These are phyloP conservation scores for Thermomucor indicae-seudaticae DNA, from an alignment of 371 early-diverging fungal genomes.

Conservation along the genomic window DNA sequence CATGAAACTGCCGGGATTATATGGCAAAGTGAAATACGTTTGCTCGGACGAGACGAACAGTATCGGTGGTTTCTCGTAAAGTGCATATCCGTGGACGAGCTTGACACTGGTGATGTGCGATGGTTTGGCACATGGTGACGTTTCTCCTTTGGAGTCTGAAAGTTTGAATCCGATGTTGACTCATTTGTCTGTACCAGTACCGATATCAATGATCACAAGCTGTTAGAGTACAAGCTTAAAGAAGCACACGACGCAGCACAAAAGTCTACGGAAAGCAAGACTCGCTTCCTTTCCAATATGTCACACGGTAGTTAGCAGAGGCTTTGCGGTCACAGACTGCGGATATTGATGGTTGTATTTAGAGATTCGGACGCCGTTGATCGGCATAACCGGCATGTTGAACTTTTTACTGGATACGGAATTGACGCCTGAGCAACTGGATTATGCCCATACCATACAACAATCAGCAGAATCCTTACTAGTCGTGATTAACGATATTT, in stretches of 20 bases:
- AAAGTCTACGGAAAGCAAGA: conserved; percentile 67
- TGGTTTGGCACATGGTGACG: conserved; percentile 67
- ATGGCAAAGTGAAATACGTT: conserved; percentile 55
- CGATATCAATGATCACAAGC: conserved; percentile 63
- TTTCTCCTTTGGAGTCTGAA: not conserved
- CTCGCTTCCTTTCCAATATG: conserved; percentile 65
- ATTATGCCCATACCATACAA: conserved; percentile 64
- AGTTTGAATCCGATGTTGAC: not conserved
- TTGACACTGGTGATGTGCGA: conserved; percentile 51
- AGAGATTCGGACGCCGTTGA: conserved; percentile 65
- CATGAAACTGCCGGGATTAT: conserved; percentile 44
- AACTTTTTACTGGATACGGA: conserved; percentile 62
- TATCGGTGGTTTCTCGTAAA: conserved; percentile 66
- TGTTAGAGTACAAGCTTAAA: conserved; percentile 60
- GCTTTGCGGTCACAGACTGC: not conserved
- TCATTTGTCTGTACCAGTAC: conserved; percentile 27
- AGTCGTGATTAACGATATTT: conserved; percentile 66
- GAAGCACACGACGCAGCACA: conserved; percentile 68
- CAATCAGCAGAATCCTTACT: conserved; percentile 60
- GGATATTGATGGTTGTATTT: not conserved
- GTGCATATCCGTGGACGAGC: conserved; percentile 57
- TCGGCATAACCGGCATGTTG: conserved; percentile 66
- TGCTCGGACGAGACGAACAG: conserved; percentile 42
- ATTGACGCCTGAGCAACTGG: conserved; percentile 58
- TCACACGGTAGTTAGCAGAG: conserved; percentile 45